Percentiles rank a stretch among this genome's conserved stretches.
These are phyloP conservation scores for Solanum hybrid DNA, from an alignment of 305 asterid species.

Conservation along the genomic window DNA sequence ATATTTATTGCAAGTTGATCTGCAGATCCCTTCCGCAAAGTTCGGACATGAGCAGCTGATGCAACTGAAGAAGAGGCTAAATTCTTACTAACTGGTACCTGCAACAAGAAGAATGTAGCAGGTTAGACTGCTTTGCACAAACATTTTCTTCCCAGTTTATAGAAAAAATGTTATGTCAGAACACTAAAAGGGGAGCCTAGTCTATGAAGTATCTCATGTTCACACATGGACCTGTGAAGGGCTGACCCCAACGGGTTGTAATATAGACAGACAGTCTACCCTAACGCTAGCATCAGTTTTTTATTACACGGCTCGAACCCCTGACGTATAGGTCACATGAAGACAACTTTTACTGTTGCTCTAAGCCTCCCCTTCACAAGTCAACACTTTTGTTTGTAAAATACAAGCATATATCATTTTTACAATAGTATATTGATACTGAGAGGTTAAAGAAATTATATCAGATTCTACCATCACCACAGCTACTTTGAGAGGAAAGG, in stretches of 20 bases:
- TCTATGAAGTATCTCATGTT: neutral
- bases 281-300: neutral
- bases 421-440: neutral
- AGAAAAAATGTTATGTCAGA: neutral
- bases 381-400: neutral
- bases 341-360: neutral
- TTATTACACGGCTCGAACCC: neutral
- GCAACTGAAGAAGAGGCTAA: conserved; percentile 39
- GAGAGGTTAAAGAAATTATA: neutral
- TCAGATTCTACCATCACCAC: neutral
- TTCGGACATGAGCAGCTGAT: conserved; percentile 77
- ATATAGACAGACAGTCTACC: neutral
- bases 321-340: neutral
- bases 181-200: neutral
- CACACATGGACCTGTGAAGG: neutral
- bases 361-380: neutral
- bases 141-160: neutral
- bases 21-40: conserved; percentile 78
- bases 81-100: conserved; percentile 55
- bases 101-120: conserved; percentile 23
- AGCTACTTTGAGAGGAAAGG: neutral
- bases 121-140: neutral
- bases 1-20: conserved; percentile 86
- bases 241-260: neutral
- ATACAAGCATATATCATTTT: neutral